Evolutionary conservation across 202 grass and related monocot genomes (phyloP).

Genomic region (Carex arenaria): DNA sequence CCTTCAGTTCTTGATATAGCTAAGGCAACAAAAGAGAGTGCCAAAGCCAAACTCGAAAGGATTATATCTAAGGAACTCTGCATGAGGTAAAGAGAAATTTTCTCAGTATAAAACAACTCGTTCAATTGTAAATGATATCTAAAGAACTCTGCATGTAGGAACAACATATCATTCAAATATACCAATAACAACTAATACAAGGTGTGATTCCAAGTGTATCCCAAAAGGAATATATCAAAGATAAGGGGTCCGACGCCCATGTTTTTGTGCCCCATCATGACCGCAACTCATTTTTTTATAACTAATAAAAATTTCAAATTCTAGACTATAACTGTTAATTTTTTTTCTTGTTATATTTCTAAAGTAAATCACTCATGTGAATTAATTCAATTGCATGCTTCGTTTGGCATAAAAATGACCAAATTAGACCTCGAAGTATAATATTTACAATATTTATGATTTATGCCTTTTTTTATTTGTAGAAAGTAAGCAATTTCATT

Average conservation of each 20-base stretch:
- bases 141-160: slow-evolving; percentile 51
- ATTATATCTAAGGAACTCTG: slow-evolving; percentile 85
- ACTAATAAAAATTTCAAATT: background rate
- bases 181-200: background rate
- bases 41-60: slow-evolving; percentile 50
- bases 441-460: no score
- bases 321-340: background rate
- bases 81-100: slow-evolving; percentile 18
- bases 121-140: slow-evolving; percentile 31
- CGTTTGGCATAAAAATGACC: no score
- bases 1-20: slow-evolving; percentile 44
- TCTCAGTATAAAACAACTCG: slow-evolving; percentile 1
- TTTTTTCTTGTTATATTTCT: background rate
- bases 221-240: background rate
- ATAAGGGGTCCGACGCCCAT: background rate
- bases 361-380: background rate
- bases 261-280: background rate
- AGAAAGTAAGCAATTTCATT: no score
- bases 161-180: background rate
- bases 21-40: slow-evolving; percentile 37
- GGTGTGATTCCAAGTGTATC: background rate
- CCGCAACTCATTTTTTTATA: background rate
- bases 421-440: no score
- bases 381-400: no score
- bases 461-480: no score